phyloP scores from a whole-genome alignment of 306 rosid genomes.

The Acacia confusa region DNA sequence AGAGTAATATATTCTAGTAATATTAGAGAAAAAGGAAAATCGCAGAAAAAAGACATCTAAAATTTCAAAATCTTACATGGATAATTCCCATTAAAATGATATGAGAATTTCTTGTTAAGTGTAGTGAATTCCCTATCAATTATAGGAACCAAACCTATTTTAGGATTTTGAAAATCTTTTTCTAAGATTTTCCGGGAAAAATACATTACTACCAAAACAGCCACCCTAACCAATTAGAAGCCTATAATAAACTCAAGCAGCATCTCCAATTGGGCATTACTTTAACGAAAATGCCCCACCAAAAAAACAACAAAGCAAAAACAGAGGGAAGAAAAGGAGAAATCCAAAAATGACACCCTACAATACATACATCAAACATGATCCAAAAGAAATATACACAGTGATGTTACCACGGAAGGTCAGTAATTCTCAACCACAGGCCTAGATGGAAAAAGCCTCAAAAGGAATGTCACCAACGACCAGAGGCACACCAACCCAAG shows the following conservation, averaged over 20 bases:
- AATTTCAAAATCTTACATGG: too few species aligned
- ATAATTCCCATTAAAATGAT: too few species aligned
- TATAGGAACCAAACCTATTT: too few species aligned
- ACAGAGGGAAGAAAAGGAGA: neutral
- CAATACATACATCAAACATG: neutral
- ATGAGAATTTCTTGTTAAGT: too few species aligned
- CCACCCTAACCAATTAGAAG: neutral
- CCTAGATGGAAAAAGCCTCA: conserved; percentile 94
- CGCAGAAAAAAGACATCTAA: too few species aligned
- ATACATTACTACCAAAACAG: neutral
- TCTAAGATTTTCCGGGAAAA: too few species aligned
- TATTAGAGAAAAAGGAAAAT: too few species aligned
- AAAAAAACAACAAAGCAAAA: neutral
- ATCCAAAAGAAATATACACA: neutral
- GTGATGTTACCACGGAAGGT: neutral
- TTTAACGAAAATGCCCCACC: neutral
- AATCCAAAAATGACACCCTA: neutral
- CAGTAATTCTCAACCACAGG: conserved; percentile 89
- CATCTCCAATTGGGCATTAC: neutral
- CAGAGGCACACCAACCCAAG: conserved; percentile 61
- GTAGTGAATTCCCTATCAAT: too few species aligned
- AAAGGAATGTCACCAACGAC: conserved; percentile 74
- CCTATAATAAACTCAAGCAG: neutral
- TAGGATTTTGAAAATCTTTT: too few species aligned
- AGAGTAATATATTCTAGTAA: too few species aligned